Evolutionary conservation across 192 early-diverging fungal species (phyloP).

Genomic region (Cetraspora pellucida): DNA sequence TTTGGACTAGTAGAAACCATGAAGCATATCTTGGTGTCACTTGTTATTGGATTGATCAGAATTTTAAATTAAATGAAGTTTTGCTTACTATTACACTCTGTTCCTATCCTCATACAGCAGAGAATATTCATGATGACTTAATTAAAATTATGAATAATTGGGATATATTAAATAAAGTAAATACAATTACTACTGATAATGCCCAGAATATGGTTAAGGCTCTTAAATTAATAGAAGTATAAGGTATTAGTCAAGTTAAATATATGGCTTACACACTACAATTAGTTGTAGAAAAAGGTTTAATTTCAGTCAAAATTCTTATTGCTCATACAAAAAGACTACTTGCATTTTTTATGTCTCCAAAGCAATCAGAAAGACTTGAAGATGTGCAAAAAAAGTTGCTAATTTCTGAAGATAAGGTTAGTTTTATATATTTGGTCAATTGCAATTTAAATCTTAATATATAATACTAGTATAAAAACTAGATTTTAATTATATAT

Average conservation of each 20-base stretch:
- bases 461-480: background rate
- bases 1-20: background rate
- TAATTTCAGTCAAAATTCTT: background rate
- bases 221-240: background rate
- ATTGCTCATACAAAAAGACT: background rate
- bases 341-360: background rate
- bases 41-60: background rate
- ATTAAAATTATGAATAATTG: background rate
- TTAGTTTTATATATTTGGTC: background rate
- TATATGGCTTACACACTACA: background rate
- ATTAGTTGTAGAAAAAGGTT: background rate
- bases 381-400: background rate
- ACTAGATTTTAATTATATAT: no score
- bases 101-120: background rate
- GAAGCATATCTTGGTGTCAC: background rate
- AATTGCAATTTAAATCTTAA: background rate
- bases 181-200: conserved; percentile 18
- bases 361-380: background rate
- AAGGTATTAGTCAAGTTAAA: background rate
- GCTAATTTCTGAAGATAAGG: background rate
- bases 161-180: background rate
- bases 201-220: background rate
- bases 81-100: background rate
- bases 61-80: background rate
- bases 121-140: background rate